These are phyloP conservation scores for Neurospora cerealis DNA, from an alignment of 495 filamentous ascomycete genomes.

Conservation along the genomic window DNA sequence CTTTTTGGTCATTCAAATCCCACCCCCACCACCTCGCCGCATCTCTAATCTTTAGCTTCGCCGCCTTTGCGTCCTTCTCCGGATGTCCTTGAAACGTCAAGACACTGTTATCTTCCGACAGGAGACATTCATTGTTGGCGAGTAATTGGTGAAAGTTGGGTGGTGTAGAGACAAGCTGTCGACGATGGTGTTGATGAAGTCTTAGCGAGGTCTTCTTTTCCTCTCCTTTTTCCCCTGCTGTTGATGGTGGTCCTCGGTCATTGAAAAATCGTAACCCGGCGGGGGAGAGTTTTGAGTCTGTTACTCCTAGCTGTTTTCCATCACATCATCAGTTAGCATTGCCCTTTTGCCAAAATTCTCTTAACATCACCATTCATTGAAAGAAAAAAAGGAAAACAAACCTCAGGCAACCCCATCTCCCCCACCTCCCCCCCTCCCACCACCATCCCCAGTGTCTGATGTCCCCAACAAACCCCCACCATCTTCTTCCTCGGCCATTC, in stretches of 20 bases:
- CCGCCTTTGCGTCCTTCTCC: conserved; percentile 35
- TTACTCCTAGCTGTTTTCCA: conserved; percentile 27
- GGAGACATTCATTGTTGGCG: conserved; percentile 29
- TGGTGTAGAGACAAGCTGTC: conserved; percentile 20
- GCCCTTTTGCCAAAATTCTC: no score
- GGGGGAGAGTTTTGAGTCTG: conserved; percentile 24
- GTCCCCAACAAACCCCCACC: conserved; percentile 39
- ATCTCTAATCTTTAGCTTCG: conserved; percentile 28
- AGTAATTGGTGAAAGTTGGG: conserved; percentile 28
- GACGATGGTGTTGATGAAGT: conserved; percentile 38
- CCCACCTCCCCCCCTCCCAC: conserved; percentile 30
- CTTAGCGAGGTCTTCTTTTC: background rate
- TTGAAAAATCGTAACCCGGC: conserved; percentile 27
- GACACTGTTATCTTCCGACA: conserved; percentile 30
- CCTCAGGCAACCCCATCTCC: conserved; percentile 31
- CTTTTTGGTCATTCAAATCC: conserved; percentile 15
- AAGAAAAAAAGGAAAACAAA: conserved; percentile 2
- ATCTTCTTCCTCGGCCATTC: conserved; percentile 32
- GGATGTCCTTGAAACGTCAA: conserved; percentile 42
- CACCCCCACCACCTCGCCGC: conserved; percentile 31
- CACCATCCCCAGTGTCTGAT: conserved; percentile 33
- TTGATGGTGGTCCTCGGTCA: background rate
- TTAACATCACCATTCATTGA: no score
- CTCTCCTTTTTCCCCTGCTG: background rate
- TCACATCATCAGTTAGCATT: background rate